These are phyloP conservation scores for Apiospora rasikravindrae DNA, from an alignment of 2,329 filamentous ascomycete species.

Conservation along the genomic window DNA sequence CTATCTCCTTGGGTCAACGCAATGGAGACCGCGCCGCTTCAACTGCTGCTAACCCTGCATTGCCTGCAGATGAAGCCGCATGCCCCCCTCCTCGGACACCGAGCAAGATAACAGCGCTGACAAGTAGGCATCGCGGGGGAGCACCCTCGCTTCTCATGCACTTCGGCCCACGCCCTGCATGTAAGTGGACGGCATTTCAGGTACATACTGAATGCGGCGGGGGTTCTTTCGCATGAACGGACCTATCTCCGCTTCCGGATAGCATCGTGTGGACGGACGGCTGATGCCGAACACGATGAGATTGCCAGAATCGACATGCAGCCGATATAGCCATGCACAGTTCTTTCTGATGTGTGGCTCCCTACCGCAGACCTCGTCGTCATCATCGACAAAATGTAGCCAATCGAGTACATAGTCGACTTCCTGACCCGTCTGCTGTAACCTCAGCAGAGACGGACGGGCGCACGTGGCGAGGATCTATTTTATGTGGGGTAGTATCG, in stretches of 20 bases:
- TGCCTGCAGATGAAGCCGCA: not conserved
- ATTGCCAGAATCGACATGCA: constrained; percentile 4
- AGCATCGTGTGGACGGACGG: not conserved
- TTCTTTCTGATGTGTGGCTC: not conserved
- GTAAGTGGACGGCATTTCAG: not conserved
- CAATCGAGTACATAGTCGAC: not conserved
- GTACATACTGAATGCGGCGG: not conserved
- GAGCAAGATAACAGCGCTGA: not conserved
- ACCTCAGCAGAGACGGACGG: not conserved
- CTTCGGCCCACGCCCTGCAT: not conserved
- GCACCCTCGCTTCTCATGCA: not conserved
- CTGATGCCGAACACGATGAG: constrained; percentile 10
- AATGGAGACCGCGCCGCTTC: not conserved
- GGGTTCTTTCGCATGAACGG: not conserved
- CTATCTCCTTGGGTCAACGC: not conserved
- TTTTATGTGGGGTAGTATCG: not conserved
- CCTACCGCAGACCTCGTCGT: not conserved
- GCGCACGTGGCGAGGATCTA: not conserved
- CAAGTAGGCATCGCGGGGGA: not conserved
- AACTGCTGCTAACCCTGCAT: not conserved
- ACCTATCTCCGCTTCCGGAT: constrained; percentile 5
- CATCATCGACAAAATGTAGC: not conserved
- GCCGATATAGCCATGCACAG: not conserved
- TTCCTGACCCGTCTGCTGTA: not conserved
- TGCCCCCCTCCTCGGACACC: not conserved